phyloP scores from a whole-genome alignment of 768 basidiomycete genomes.

The Tricholoma furcatifolium region DNA sequence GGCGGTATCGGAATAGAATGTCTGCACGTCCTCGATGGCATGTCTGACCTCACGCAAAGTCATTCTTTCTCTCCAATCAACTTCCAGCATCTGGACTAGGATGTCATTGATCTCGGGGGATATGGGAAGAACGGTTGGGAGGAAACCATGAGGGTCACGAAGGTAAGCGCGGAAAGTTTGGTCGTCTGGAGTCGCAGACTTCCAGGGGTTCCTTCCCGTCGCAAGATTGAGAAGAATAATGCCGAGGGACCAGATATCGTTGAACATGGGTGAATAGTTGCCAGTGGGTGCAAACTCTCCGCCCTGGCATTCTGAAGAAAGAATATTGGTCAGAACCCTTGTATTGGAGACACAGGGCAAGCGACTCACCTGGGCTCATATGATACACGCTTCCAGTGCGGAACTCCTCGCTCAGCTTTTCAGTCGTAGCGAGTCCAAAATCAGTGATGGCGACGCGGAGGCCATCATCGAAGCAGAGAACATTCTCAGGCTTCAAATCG shows the following conservation, averaged over 20 bases:
- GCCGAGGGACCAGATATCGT: conserved; percentile 97
- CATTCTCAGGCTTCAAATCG: conserved; percentile 97
- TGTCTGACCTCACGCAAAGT: conserved; percentile 53
- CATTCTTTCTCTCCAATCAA: conserved; percentile 64
- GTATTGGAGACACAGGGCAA: not conserved
- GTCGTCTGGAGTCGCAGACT: conserved; percentile 81
- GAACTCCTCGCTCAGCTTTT: conserved; percentile 83
- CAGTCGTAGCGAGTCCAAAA: conserved; percentile 92
- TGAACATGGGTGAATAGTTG: conserved; percentile 82
- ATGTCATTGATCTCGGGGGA: conserved; percentile 73
- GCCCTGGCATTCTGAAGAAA: conserved; percentile 80
- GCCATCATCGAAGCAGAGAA: conserved; percentile 83
- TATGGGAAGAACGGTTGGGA: conserved; percentile 82
- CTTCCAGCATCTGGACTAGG: conserved; percentile 69
- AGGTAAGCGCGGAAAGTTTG: conserved; percentile 90
- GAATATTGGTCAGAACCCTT: conserved; percentile 8
- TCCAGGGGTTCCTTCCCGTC: conserved; percentile 96
- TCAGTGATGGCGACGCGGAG: conserved; percentile 85
- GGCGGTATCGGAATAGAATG: conserved; percentile 74
- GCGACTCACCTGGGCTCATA: conserved; percentile 83
- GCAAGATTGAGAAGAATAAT: conserved; percentile 96
- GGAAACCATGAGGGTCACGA: conserved; percentile 72
- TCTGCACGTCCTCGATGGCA: conserved; percentile 54
- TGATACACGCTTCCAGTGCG: conserved; percentile 95
- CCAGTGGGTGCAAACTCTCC: conserved; percentile 62